Conservation (phyloP, 306 rosid genomes). For the Vicia faba region DNA sequence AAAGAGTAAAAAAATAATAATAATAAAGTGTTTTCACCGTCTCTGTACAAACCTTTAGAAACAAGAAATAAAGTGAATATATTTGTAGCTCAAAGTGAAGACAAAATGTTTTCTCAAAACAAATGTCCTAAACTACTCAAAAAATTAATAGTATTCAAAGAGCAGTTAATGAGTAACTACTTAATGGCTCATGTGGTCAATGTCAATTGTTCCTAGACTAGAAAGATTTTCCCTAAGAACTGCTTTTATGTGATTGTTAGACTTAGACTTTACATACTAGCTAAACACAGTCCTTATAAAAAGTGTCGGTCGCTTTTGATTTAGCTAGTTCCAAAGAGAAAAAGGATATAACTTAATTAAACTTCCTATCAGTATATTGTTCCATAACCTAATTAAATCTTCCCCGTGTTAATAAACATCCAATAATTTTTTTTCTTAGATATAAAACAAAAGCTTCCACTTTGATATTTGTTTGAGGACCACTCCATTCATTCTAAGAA, state of each 20-base stretch:
- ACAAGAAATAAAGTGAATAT: neutral
- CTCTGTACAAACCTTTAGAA: neutral
- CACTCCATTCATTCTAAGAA: constrained; percentile 8
- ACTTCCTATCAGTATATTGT: neutral
- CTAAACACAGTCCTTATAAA: no score
- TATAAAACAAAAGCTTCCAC: neutral
- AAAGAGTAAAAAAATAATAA: neutral
- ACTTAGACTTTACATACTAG: no score
- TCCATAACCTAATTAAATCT: constrained; percentile 9
- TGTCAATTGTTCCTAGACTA: neutral
- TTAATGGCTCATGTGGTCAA: neutral
- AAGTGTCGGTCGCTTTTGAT: no score
- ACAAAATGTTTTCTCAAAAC: neutral
- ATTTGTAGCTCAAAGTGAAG: neutral
- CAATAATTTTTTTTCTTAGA: constrained; percentile 1
- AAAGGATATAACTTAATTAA: constrained; percentile 21
- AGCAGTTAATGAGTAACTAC: constrained; percentile 15
- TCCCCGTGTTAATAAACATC: neutral
- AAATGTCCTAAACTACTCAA: neutral
- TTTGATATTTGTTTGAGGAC: constrained; percentile 1
- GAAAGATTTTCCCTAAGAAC: neutral
- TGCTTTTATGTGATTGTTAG: neutral
- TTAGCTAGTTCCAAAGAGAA: neutral
- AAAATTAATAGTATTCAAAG: neutral
- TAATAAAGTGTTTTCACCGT: neutral